Evolutionary conservation across 1,284 basidiomycete genomes (phyloP), one percentile per base, ranked within the genome.

Genomic region (Veloporphyrellus conicus): DNA sequence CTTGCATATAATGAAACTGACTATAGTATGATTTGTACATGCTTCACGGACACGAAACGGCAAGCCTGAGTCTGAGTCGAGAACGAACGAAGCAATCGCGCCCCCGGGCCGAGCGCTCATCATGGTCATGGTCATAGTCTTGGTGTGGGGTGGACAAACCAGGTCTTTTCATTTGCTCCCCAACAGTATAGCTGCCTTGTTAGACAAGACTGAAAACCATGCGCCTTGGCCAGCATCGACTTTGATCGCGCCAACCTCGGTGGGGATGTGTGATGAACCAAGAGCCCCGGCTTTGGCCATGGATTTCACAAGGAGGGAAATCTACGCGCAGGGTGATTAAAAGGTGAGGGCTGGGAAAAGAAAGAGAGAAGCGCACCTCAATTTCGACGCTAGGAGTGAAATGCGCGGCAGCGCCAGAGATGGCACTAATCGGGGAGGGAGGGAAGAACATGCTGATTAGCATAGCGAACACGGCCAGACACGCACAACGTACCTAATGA

Each of bases 381-480:
- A 84, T 82, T 39, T 75, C 70, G 6, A 74, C 11, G 9, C 53
- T 60, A 15, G 69, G 53, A 11, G 64, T 63, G 41, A 84, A 54
- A 43, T 62, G 54, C 0, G 75, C 72, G 7, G 73, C 50, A 3
- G 68, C 43, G n/a, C 66, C 59, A 0, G 71, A 68, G 10, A 81
- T 4, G 27, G 55, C 55, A 6, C 76, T 78, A 29, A 8, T 28
- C 14, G 10, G 15, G 25, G 42, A 6, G 33, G 23, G 2, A 33
- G 9, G 20, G n/a, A 27, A 34, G 14, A 23, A n/a, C n/a, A 22
- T 1, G 11, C 9, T 34, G 33, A 15, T 19, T 18, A 11, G 18
- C 11, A 15, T 2, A 11, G 15, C 8, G 33, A 12, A 12, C 18
- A 20, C 6, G 16, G 10, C 16, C 15, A 7, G 16, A 18, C 16